Conservation (phyloP, 371 early-diverging fungal genomes). For the Rhizopus microsporus region DNA sequence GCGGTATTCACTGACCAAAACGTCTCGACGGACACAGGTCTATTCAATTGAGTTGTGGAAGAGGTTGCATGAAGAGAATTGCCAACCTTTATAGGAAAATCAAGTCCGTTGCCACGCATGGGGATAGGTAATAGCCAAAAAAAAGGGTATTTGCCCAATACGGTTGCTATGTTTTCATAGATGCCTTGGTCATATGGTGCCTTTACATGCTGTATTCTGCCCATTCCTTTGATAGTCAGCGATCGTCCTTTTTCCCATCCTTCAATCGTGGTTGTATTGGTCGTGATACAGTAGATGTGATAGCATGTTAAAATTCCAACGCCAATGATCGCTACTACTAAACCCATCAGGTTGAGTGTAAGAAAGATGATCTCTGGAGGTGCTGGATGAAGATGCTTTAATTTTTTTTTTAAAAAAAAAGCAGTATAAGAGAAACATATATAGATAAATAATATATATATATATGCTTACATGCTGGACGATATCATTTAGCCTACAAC, state of each 20-base stretch:
- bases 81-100: constrained; percentile 59
- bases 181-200: constrained; percentile 95
- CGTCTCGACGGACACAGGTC: constrained; percentile 12
- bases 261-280: constrained; percentile 97
- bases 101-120: constrained; percentile 71
- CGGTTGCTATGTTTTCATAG: constrained; percentile 70
- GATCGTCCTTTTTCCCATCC: constrained; percentile 82
- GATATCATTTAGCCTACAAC: constrained; percentile 39
- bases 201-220: constrained; percentile 60
- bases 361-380: constrained; percentile 65
- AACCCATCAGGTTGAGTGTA: constrained; percentile 65
- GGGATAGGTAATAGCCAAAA: constrained; percentile 76
- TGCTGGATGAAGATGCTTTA: constrained; percentile 53
- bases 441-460: neutral
- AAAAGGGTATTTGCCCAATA: constrained; percentile 70
- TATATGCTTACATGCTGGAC: constrained; percentile 24
- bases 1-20: constrained; percentile 23
- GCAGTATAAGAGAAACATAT: constrained; percentile 1
- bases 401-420: neutral
- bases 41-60: constrained; percentile 13
- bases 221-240: constrained; percentile 68
- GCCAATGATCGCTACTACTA: constrained; percentile 67
- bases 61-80: constrained; percentile 45
- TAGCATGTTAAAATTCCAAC: constrained; percentile 83
- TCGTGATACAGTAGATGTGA: constrained; percentile 79